Base-by-base conservation (phyloP, 805 yeast genomes). In the Brettanomyces bruxellensis region DNA sequence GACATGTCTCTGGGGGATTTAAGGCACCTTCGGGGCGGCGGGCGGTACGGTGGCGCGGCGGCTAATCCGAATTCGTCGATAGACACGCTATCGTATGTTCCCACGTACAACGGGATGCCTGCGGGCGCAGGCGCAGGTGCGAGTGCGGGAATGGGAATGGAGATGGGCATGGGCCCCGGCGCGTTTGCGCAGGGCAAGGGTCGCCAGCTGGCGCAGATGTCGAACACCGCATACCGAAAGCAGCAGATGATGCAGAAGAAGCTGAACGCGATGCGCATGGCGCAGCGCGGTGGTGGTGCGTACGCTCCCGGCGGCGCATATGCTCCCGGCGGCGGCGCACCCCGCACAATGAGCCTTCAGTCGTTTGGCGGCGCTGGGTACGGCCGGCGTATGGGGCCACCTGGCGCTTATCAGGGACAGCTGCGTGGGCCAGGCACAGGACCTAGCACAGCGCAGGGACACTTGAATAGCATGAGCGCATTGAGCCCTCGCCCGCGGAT, bases 211-310 rank as follows among this genome's bases (percentile, higher is more conserved):
- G 11, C 32, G 11, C 9, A 28, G n/a, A 57, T 69, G 53, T 72
- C 72, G 45, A 81, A 76, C 53, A 68, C 78, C 5, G 81, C 81
- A 51, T 85, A 85, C 59, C 69, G 95, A 53, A 84, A 83, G 53
- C 81, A 75, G 53, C 71, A 80, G 73, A 79, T 81, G 42, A 79
- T 77, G 4, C 81, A 79, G 58, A 83, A 79, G 67, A 85, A 85
- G 57, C 56, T 72, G 59, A 75, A 76, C 22, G 66, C 66, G 11
- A 36, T 52, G 25, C 43, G 59, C 53, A 65, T 45, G 40, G 38
- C 40, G 40, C 51, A 47, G 25, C 48, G 30, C 47, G 58, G 75
- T 76, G 23, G 65, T 64, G 11, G 36, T 14, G 59, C 53, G 4
- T 65, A 54, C 51, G 71, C 65, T 37, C 62, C 59, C 65, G 45